These are phyloP conservation scores for Dichotomocladium elegans DNA, from an alignment of 371 early-diverging fungal species.

Conservation along the genomic window DNA sequence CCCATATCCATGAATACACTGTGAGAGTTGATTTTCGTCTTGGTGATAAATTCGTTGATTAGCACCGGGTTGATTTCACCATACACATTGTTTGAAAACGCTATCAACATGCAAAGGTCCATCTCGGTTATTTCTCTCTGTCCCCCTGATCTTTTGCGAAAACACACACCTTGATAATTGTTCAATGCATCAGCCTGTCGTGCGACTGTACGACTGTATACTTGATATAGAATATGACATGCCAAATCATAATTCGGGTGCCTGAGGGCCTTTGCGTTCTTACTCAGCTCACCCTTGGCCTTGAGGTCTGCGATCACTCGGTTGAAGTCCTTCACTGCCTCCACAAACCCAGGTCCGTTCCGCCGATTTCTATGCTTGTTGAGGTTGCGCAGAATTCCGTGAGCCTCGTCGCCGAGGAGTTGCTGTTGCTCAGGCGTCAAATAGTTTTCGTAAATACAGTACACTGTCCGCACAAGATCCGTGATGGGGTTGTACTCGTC, in stretches of 20 bases:
- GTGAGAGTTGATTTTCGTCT: constrained; percentile 59
- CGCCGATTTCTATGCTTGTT: constrained; percentile 77
- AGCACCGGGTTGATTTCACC: constrained; percentile 90
- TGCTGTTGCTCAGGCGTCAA: constrained; percentile 46
- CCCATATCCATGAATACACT: constrained; percentile 92
- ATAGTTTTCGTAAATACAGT: constrained; percentile 61
- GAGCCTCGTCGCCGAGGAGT: constrained; percentile 60
- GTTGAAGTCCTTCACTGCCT: constrained; percentile 75
- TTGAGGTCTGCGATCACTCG: constrained; percentile 44
- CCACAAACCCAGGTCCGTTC: constrained; percentile 63
- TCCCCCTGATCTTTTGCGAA: no score
- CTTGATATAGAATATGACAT: constrained; percentile 82
- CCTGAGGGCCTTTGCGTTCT: constrained; percentile 36
- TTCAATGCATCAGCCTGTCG: constrained; percentile 78
- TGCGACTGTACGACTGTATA: constrained; percentile 85
- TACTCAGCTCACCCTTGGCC: constrained; percentile 27
- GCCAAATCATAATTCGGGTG: constrained; percentile 68
- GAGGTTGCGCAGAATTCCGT: constrained; percentile 75
- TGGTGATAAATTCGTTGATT: constrained; percentile 78
- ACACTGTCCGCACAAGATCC: constrained; percentile 70
- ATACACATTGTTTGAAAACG: constrained; percentile 93
- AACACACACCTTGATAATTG: constrained; percentile 74
- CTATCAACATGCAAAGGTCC: constrained; percentile 25
- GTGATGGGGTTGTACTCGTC: constrained; percentile 81
- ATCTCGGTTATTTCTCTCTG: no score